Base-by-base conservation (phyloP, 2,329 filamentous ascomycete species). In the Hysterium pulicare region DNA sequence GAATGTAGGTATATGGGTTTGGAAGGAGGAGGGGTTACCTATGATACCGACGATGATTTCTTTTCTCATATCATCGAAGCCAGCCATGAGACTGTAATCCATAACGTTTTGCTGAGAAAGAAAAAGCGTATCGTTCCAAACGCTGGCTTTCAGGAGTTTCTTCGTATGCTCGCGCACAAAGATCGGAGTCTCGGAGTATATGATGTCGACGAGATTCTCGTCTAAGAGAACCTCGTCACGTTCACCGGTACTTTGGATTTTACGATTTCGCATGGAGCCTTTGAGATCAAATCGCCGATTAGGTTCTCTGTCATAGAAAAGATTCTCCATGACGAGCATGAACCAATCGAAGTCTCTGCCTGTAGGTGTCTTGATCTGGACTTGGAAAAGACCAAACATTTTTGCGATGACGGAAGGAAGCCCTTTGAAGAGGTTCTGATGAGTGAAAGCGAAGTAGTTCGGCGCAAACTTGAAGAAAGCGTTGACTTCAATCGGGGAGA, bases 71-170 rank as follows among this genome's bases (percentile, higher is more conserved):
- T 96, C 93, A 58, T 98, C 91, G 33, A 98, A 94, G 1, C 91
- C 94, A 41, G 96, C 90, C 93, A 98, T 98, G 33, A 98, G 78
- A 19, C 86, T 93, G 71, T 98, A 98, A 69, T 98, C 93, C 93
- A 98, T 98, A 41, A 98, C 93, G 57, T 97, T 93, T 61, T 97
- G 91, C 30, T 90, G 83, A 36, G 87, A 90, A 40, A 98, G 72
- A 71, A 97, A 98, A 21, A 98, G 75, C 1, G 94, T 98, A 63
- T 98, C 94, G 62, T 98, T 98, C 83, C 90, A 97, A 2, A 98
- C 90, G 8, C 87, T 93, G 40, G 87, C 87, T 48, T 89, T 82
- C 23, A 98, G 79, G 10, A 97, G 77, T 64, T 94, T 95, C 72
- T 96, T 96, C 19, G 89, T 91, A 68, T 98, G 91, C 66, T 98